Percentiles rank a stretch among this genome's conserved stretches.
Evolutionary conservation across 345 rosid genomes (phyloP).

Genomic region (Brassica rapa): DNA sequence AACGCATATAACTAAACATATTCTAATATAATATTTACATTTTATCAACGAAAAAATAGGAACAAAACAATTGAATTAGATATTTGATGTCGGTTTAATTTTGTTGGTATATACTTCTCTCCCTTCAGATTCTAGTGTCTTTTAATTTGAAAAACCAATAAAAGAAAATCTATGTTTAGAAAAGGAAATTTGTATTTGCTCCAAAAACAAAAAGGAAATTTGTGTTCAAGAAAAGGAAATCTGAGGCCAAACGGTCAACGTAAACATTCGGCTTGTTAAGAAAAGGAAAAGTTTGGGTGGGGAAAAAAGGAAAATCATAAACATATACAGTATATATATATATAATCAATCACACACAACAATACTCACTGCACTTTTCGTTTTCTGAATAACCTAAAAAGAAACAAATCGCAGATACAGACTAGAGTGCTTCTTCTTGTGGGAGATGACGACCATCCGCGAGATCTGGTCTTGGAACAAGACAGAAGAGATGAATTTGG

Average conservation of each 20-base stretch:
- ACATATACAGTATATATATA: not conserved
- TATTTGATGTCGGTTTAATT: not conserved
- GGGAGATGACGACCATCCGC: not conserved
- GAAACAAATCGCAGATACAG: not conserved
- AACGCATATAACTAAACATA: too few relatives aligned
- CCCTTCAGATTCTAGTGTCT: not conserved
- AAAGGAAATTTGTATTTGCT: not conserved
- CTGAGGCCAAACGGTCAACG: not conserved
- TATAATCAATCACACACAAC: not conserved
- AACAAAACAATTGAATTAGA: not conserved
- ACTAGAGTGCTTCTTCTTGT: not conserved
- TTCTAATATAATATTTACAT: not conserved
- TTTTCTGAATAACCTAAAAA: not conserved
- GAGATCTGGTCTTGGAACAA: conserved; percentile 13
- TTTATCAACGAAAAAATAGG: not conserved
- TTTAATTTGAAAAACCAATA: not conserved
- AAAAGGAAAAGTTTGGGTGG: not conserved
- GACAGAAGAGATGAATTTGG: not conserved
- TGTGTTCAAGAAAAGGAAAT: not conserved
- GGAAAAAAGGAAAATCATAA: not conserved
- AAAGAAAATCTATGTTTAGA: too few relatives aligned
- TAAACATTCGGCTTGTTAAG: not conserved
- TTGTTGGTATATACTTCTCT: not conserved
- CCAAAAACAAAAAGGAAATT: too few relatives aligned
- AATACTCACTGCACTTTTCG: not conserved